Evolutionary conservation across 768 basidiomycete species (phyloP), one percentile per base, ranked within the genome.

Genomic region (Glaciozyma antarctica): DNA sequence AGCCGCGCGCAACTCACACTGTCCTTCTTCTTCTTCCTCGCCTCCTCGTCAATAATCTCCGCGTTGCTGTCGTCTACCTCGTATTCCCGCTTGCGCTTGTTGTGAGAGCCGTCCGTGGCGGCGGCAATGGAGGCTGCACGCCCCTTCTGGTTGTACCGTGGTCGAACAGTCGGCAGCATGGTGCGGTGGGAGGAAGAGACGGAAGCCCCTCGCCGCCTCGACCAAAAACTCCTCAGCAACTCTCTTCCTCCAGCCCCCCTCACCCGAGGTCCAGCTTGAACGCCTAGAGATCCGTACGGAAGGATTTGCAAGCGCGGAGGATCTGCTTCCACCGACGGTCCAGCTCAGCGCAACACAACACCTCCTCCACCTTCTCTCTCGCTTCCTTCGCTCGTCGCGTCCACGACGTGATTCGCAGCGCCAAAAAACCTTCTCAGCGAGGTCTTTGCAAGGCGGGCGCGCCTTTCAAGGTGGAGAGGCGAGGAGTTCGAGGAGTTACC

Each of bases 371-470:
- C n/a, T 78, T 93, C 5, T 45, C 41, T n/a, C 84, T 84, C 0
- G 65, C 74, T 2, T 76, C 86, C 19, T 87, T 91, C 5, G 81
- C 75, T 16, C 82, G 82, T 59, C 77, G 78, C 59, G 85, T 92
- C 5, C 80, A 91, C 21, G 90, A 93, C 76, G 76, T 91, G 0
- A 90, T 89, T 1, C 89, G 88, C 74, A 92, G 91, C 75, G 86
- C 90, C 32, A 32, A 32, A 32, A 4, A 32, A 4, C 32, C 32
- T 32, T 9, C 32, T 32, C 32, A 32, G 32, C 32, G 32, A 32
- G 32, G 32, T 32, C 32, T 9, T 9, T n/a, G n/a, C 32, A 32
- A 32, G 32, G 9, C 32, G 5, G 32, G 4, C 32, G 9, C 5
- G 5, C 4, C 9, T 9, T 32, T 32, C 32, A 32, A 9, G 32